Percentiles rank a stretch among this genome's conserved stretches.
Conservation (phyloP, 2,329 filamentous ascomycete species). For the Aspergillus aculeatus region DNA sequence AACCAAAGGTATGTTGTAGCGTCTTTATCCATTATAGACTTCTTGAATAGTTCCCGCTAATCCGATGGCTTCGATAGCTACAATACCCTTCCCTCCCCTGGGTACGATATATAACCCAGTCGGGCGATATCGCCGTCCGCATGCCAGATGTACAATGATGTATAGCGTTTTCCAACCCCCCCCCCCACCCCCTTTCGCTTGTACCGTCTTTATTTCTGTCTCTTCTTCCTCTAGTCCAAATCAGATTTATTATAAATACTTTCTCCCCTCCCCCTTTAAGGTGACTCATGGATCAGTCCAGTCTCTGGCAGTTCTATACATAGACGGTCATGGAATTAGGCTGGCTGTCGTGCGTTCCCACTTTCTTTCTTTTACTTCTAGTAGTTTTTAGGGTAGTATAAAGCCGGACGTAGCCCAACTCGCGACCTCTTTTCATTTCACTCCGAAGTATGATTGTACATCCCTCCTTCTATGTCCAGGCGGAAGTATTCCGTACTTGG, state of each 20-base stretch:
- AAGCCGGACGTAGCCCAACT: no score
- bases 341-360: no score
- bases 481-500: no score
- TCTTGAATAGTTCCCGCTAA: not conserved
- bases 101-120: conserved; percentile 98
- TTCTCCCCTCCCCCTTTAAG: not conserved
- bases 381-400: no score
- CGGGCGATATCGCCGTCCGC: conserved; percentile 90
- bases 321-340: no score
- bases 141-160: conserved; percentile 81
- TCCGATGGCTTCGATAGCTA: conserved; percentile 54
- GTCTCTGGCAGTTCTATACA: no score
- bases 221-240: conserved; percentile 12
- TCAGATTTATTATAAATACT: conserved; percentile 4
- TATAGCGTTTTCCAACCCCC: conserved; percentile 18
- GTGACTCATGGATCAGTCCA: no score
- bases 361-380: no score
- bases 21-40: no score
- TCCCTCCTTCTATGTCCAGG: no score
- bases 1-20: conserved; percentile 77
- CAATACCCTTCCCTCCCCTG: conserved; percentile 98
- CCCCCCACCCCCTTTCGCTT: not conserved
- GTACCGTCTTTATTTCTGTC: not conserved
- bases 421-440: no score
- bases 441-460: no score